phyloP scores from a whole-genome alignment of 2,329 filamentous ascomycete genomes.

The Cladobotryum mycophilum region DNA sequence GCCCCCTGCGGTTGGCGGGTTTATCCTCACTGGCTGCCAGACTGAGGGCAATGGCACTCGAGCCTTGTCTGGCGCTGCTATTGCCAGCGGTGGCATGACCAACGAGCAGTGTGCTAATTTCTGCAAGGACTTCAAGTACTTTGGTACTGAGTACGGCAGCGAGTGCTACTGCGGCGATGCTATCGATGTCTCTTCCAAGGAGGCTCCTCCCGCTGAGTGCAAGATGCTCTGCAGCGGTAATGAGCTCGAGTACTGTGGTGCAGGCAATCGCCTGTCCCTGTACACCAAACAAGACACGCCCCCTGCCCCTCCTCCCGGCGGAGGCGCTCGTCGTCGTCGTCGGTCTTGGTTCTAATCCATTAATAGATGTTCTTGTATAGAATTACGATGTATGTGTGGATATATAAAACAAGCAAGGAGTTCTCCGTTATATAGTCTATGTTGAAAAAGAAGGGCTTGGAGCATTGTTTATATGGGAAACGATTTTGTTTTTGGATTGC shows the following conservation, averaged over 20 bases:
- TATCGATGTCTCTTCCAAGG: constrained; percentile 22
- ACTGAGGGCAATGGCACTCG: constrained; percentile 30
- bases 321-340: no score
- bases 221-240: constrained; percentile 36
- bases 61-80: constrained; percentile 23
- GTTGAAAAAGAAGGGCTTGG: background rate
- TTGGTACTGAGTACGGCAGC: constrained; percentile 33
- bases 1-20: constrained; percentile 26
- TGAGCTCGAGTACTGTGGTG: constrained; percentile 33
- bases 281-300: constrained; percentile 23
- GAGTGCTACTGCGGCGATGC: constrained; percentile 32
- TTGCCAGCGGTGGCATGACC: constrained; percentile 25
- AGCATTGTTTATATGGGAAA: constrained; percentile 3
- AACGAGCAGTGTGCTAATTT: constrained; percentile 26
- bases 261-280: constrained; percentile 30
- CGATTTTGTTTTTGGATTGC: background rate
- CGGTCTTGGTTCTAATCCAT: background rate
- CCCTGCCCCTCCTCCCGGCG: no score
- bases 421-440: background rate
- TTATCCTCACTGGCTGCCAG: constrained; percentile 29
- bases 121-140: constrained; percentile 26
- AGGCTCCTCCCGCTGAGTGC: constrained; percentile 29
- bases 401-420: constrained; percentile 2
- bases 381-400: background rate
- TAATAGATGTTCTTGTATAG: background rate